phyloP scores from a whole-genome alignment of 495 filamentous ascomycete genomes.

The Cercophora scortea region DNA sequence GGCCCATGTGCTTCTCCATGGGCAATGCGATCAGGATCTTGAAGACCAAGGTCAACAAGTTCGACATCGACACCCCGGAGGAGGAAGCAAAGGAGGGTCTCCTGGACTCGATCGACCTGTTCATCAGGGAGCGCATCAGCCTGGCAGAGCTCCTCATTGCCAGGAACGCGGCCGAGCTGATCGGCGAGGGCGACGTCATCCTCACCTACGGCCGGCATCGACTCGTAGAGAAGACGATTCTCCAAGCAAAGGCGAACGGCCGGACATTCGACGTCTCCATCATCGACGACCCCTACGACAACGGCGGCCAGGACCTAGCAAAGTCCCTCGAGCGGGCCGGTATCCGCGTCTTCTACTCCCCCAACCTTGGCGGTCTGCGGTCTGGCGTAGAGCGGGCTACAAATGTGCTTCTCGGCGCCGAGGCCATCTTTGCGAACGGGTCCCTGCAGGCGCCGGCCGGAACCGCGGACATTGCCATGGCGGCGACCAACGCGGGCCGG shows the following conservation, averaged over 20 bases:
- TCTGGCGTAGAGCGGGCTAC: constrained; percentile 65
- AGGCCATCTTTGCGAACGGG: constrained; percentile 87
- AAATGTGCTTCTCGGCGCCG: constrained; percentile 79
- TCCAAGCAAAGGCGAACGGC: constrained; percentile 51
- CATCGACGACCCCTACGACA: constrained; percentile 77
- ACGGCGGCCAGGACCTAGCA: constrained; percentile 62
- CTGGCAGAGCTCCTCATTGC: constrained; percentile 81
- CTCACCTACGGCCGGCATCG: constrained; percentile 86
- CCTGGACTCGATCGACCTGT: constrained; percentile 74
- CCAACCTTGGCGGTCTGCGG: constrained; percentile 62
- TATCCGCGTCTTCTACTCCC: constrained; percentile 70
- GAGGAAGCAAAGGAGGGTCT: constrained; percentile 67
- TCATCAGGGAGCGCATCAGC: constrained; percentile 84
- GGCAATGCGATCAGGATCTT: constrained; percentile 93
- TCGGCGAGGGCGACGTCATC: constrained; percentile 72
- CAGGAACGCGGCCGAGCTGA: constrained; percentile 56
- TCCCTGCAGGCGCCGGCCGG: constrained; percentile 79
- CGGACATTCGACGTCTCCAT: constrained; percentile 77
- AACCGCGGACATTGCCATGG: constrained; percentile 83
- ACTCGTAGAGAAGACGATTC: constrained; percentile 70
- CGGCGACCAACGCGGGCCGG: constrained; percentile 61
- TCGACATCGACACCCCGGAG: constrained; percentile 77
- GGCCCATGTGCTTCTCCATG: constrained; percentile 87
- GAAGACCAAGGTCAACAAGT: constrained; percentile 77
- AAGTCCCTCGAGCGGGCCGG: constrained; percentile 57